Evolutionary conservation across 2,329 filamentous ascomycete species (phyloP).

Genomic region (Escovopsis sp.): DNA sequence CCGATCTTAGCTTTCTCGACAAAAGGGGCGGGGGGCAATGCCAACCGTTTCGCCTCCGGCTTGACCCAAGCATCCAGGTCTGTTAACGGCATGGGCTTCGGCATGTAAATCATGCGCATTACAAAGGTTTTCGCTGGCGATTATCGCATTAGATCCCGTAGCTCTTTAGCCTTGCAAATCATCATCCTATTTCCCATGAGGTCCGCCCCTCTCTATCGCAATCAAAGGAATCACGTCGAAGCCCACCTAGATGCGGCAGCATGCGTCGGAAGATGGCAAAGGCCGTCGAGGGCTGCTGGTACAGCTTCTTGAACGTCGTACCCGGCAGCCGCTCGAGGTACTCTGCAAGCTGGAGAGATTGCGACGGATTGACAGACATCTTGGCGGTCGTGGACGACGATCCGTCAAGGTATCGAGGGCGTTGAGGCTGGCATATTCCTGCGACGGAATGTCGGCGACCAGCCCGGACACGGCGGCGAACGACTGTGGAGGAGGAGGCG

Average conservation of each 20-base stretch:
- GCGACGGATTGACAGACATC: slow-evolving; percentile 31
- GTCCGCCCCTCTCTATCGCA: not conserved
- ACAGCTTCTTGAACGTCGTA: slow-evolving; percentile 78
- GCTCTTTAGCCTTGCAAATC: too few relatives aligned
- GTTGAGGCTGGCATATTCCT: slow-evolving; percentile 3
- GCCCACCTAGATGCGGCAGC: slow-evolving; percentile 73
- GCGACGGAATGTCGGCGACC: not conserved
- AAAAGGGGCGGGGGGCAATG: not conserved
- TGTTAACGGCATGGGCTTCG: slow-evolving; percentile 58
- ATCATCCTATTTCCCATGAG: too few relatives aligned
- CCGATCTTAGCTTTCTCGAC: too few relatives aligned
- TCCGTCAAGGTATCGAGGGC: slow-evolving; percentile 9
- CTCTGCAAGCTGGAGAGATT: slow-evolving; percentile 54
- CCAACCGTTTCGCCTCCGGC: slow-evolving; percentile 34
- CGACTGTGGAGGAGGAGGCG: too few relatives aligned
- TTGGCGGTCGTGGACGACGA: slow-evolving; percentile 14
- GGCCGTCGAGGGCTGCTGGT: slow-evolving; percentile 89
- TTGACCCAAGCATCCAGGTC: slow-evolving; percentile 81
- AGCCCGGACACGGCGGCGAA: not conserved
- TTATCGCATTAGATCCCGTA: not conserved
- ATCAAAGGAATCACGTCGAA: not conserved
- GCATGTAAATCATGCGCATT: slow-evolving; percentile 88
- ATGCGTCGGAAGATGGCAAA: slow-evolving; percentile 95
- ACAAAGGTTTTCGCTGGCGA: slow-evolving; percentile 79
- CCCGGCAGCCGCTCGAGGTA: slow-evolving; percentile 87